phyloP scores from a whole-genome alignment of 1,139 yeast species.

The Kodamaea derodonti region DNA sequence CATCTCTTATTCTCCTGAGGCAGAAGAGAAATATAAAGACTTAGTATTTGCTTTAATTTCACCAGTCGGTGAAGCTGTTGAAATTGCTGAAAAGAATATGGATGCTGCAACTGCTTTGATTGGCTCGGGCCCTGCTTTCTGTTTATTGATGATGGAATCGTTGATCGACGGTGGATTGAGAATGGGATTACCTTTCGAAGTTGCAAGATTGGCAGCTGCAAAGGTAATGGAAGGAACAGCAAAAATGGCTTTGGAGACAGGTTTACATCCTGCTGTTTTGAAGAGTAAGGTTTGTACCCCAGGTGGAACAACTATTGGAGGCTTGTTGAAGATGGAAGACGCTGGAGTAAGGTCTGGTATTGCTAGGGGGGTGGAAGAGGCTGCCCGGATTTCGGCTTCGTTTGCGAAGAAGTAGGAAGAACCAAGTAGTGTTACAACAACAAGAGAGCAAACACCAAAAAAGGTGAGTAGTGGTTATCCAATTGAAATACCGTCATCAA shows the following conservation, averaged over 20 bases:
- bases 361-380: slow-evolving; percentile 85
- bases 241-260: slow-evolving; percentile 80
- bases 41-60: slow-evolving; percentile 55
- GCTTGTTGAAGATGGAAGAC: slow-evolving; percentile 88
- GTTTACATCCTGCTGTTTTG: slow-evolving; percentile 87
- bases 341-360: slow-evolving; percentile 84
- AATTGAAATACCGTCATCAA: too few relatives aligned
- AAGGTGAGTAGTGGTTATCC: too few relatives aligned
- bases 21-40: slow-evolving; percentile 44
- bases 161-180: slow-evolving; percentile 91
- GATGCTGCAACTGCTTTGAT: slow-evolving; percentile 94
- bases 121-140: slow-evolving; percentile 97
- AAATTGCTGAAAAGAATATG: slow-evolving; percentile 85
- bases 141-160: slow-evolving; percentile 84
- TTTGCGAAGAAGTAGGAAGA: slow-evolving; percentile 65
- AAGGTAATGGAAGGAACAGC: slow-evolving; percentile 97
- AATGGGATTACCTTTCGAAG: slow-evolving; percentile 88
- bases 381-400: slow-evolving; percentile 77
- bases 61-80: slow-evolving; percentile 68
- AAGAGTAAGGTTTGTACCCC: slow-evolving; percentile 94
- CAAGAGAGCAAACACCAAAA: too few relatives aligned
- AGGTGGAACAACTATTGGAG: slow-evolving; percentile 97
- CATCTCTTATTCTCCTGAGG: slow-evolving; percentile 59
- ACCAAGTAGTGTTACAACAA: too few relatives aligned
- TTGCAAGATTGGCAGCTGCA: slow-evolving; percentile 87